Conservation (phyloP, 768 basidiomycete species). For the Dacryopinax primogenitus region DNA sequence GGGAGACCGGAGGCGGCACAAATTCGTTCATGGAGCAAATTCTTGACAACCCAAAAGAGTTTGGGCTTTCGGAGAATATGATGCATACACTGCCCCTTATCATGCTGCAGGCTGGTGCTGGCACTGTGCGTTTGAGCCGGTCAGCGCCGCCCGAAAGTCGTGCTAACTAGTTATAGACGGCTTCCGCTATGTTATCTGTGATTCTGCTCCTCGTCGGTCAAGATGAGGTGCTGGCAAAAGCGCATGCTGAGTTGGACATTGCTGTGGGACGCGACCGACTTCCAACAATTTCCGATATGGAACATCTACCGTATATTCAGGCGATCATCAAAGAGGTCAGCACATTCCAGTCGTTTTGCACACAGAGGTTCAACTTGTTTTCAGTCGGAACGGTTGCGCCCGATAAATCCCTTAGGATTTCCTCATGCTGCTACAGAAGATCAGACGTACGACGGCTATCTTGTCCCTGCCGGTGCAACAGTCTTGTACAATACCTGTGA, state of each 20-base stretch:
- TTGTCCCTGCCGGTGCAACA: neutral
- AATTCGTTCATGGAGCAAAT: neutral
- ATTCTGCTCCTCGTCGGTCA: neutral
- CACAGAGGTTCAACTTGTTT: neutral
- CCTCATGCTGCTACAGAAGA: neutral
- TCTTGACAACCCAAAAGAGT: neutral
- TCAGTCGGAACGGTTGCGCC: neutral
- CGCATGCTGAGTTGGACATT: constrained; percentile 10
- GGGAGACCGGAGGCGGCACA: neutral
- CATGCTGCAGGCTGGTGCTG: neutral
- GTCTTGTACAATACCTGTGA: neutral
- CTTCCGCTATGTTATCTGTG: neutral
- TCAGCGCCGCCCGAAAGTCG: neutral
- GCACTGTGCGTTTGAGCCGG: neutral
- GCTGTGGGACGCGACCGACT: constrained; percentile 8
- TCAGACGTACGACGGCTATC: neutral
- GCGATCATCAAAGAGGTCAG: constrained; percentile 9
- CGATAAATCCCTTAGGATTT: neutral
- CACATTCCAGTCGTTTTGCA: neutral
- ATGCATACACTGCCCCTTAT: neutral
- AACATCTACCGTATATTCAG: constrained; percentile 10
- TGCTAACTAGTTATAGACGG: neutral
- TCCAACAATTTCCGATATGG: constrained; percentile 11
- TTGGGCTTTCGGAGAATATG: neutral
- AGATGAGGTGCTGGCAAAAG: constrained; percentile 9